A percentile compares a stretch with the other conserved stretches of the same genome.
Evolutionary conservation across 192 early-diverging fungal genomes (phyloP).

Genomic region (Dispira parvispora): DNA sequence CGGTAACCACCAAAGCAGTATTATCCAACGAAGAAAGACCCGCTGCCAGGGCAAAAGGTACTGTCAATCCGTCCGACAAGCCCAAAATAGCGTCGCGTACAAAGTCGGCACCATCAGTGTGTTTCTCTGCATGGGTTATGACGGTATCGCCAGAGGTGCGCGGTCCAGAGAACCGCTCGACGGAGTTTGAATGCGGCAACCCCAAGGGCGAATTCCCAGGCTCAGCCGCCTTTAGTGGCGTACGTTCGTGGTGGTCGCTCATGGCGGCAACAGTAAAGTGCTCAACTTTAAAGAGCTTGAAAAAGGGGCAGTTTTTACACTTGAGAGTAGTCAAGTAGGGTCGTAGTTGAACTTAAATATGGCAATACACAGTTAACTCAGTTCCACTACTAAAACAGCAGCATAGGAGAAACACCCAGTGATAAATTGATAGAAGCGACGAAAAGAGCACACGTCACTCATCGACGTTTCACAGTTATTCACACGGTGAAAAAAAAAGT

Average conservation of each 20-base stretch:
- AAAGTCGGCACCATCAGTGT: slow-evolving; percentile 3
- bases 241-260: neutral
- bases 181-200: neutral
- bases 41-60: slow-evolving; percentile 50
- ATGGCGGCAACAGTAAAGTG: no score
- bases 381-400: no score
- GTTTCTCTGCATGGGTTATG: neutral
- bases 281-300: no score
- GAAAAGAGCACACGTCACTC: no score
- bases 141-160: neutral
- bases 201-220: neutral
- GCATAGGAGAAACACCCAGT: no score
- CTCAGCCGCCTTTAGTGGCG: neutral
- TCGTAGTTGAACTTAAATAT: no score
- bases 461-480: no score
- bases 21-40: slow-evolving; percentile 35
- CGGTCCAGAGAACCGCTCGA: neutral
- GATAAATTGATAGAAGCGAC: no score
- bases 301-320: no score
- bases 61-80: slow-evolving; percentile 28
- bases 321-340: no score
- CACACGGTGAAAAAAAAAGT: no score
- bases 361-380: no score
- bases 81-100: slow-evolving; percentile 11
- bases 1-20: slow-evolving; percentile 34